Conservation (phyloP, 148 eudicot species). For the Nepenthes gracilis region DNA sequence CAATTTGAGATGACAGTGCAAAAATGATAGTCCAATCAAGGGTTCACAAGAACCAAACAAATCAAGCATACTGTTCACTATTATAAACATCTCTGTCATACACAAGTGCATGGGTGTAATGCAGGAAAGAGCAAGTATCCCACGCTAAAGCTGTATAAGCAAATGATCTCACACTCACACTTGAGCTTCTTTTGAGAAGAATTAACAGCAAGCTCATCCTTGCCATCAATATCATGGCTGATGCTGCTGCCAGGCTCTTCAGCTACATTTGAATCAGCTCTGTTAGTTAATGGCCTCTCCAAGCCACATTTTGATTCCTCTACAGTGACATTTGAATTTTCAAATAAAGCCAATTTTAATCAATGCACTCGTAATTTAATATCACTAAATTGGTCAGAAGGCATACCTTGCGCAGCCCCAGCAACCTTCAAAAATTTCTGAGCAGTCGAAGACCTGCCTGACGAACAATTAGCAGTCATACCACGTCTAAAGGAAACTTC, state of each 20-base stretch:
- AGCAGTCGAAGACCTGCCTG: slow-evolving; percentile 8
- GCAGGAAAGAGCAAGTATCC: no score
- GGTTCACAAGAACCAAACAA: no score
- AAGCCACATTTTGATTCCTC: slow-evolving; percentile 14
- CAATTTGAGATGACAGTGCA: neutral
- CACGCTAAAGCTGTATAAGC: no score
- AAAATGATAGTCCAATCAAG: no score
- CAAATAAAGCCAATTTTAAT: slow-evolving; percentile 1
- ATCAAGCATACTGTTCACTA: no score
- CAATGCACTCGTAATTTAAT: neutral
- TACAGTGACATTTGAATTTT: neutral
- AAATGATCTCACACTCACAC: slow-evolving; percentile 17
- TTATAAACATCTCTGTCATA: no score
- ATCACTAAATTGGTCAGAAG: neutral
- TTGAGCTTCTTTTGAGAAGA: slow-evolving; percentile 16
- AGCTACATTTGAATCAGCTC: slow-evolving; percentile 12
- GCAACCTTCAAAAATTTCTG: slow-evolving; percentile 14
- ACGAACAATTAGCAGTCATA: slow-evolving; percentile 7
- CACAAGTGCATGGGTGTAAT: no score
- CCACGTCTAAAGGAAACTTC: slow-evolving; percentile 16
- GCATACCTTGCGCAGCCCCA: slow-evolving; percentile 27
- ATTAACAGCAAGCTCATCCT: slow-evolving; percentile 11
- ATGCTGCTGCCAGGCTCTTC: slow-evolving; percentile 19
- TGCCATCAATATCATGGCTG: slow-evolving; percentile 6
- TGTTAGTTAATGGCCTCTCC: slow-evolving; percentile 8